Evolutionary conservation across 179 eudicot genomes (phyloP).

Genomic region (Spinacia oleracea): DNA sequence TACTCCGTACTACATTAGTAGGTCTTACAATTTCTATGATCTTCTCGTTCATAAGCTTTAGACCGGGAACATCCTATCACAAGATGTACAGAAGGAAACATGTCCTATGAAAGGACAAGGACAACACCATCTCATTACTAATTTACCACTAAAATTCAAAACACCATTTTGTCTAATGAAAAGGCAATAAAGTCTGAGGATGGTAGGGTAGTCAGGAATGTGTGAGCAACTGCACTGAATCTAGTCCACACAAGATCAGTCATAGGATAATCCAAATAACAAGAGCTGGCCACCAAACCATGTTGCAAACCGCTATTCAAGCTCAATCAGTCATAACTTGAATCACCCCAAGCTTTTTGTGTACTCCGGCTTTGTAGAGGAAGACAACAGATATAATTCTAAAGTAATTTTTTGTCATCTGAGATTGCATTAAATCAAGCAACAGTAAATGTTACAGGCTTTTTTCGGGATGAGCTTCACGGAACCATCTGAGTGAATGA

Average conservation of each 20-base stretch:
- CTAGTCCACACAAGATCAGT: not conserved
- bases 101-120: not conserved
- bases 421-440: not conserved
- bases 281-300: not conserved
- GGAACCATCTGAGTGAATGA: not conserved
- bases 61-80: not conserved
- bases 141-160: not conserved
- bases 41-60: not conserved
- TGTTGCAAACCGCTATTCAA: not conserved
- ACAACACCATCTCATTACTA: not conserved
- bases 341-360: too few relatives aligned
- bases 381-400: not conserved
- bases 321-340: not conserved
- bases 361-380: not conserved
- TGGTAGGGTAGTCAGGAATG: not conserved
- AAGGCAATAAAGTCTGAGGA: not conserved
- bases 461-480: not conserved
- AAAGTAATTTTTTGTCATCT: too few relatives aligned
- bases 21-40: too few relatives aligned
- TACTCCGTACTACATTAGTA: not conserved
- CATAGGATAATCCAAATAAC: not conserved
- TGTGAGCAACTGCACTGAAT: not conserved
- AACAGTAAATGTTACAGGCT: not conserved
- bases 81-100: not conserved
- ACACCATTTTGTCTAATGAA: not conserved